These are phyloP conservation scores for Onygena corvina DNA, from an alignment of 2,329 filamentous ascomycete species.

Conservation along the genomic window DNA sequence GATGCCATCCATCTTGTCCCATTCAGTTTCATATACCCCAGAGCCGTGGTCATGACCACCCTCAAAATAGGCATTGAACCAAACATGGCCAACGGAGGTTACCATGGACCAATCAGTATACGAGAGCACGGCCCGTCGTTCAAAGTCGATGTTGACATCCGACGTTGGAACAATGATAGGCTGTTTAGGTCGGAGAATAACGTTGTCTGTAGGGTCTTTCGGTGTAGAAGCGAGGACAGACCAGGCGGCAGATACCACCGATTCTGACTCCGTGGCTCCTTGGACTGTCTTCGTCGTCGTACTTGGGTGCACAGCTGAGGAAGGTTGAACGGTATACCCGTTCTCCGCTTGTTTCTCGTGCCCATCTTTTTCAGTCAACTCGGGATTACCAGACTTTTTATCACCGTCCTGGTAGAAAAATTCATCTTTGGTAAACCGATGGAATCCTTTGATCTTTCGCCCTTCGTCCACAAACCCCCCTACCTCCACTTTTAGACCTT, in stretches of 20 bases:
- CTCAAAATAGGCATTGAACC: slow-evolving; percentile 95
- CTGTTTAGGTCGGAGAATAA: slow-evolving; percentile 61
- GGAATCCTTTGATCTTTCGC: slow-evolving; percentile 69
- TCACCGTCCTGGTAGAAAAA: slow-evolving; percentile 40
- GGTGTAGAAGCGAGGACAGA: slow-evolving; percentile 27
- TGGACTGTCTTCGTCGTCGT: slow-evolving; percentile 9
- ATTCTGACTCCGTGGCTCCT: slow-evolving; percentile 15
- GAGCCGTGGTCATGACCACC: slow-evolving; percentile 59
- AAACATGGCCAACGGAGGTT: slow-evolving; percentile 83
- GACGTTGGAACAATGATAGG: slow-evolving; percentile 63
- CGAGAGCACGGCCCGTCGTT: slow-evolving; percentile 67
- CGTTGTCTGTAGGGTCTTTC: slow-evolving; percentile 38
- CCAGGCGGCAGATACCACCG: slow-evolving; percentile 14
- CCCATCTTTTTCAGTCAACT: neutral
- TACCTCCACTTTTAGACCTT: slow-evolving; percentile 76
- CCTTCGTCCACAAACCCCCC: slow-evolving; percentile 84
- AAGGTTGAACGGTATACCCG: neutral
- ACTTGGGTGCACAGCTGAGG: neutral
- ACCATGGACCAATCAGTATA: slow-evolving; percentile 75
- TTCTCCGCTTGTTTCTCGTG: neutral
- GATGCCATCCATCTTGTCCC: slow-evolving; percentile 80
- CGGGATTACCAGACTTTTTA: slow-evolving; percentile 29
- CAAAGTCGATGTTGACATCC: slow-evolving; percentile 82
- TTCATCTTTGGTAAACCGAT: slow-evolving; percentile 64
- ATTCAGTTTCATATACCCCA: slow-evolving; percentile 60